A percentile compares a stretch with the other conserved stretches of the same genome.
These are phyloP conservation scores for Globisporangium parvum DNA, from an alignment of 352 stramenopile genomes.

Conservation along the genomic window DNA sequence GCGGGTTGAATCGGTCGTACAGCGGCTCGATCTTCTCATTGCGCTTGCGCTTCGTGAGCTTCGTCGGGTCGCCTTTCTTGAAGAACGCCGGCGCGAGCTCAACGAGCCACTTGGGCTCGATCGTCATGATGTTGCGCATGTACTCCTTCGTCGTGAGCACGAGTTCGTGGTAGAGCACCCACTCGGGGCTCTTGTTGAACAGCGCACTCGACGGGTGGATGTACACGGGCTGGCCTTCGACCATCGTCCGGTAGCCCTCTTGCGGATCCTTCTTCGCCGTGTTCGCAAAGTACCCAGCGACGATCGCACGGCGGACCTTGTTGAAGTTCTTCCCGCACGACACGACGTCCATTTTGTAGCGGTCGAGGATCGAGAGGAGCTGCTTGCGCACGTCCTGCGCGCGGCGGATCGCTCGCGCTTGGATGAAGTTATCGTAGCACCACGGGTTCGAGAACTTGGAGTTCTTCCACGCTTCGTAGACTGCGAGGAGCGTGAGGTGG, in stretches of 20 bases:
- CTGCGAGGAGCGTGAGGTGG: constrained; percentile 96
- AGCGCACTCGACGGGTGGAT: constrained; percentile 97
- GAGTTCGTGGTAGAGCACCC: constrained; percentile 98
- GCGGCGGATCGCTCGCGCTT: constrained; percentile 94
- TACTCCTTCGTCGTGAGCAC: constrained; percentile 96
- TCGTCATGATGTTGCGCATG: constrained; percentile 99
- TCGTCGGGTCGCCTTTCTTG: constrained; percentile 96
- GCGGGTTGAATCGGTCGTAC: constrained; percentile 97
- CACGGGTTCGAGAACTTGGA: constrained; percentile 98
- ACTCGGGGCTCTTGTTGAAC: constrained; percentile 99
- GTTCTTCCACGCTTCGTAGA: constrained; percentile 98
- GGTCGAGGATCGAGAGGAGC: constrained; percentile 97
- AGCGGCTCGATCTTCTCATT: constrained; percentile 99
- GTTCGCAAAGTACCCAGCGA: constrained; percentile 98
- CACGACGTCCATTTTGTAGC: constrained; percentile 98
- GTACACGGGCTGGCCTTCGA: constrained; percentile 98
- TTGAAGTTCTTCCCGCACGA: constrained; percentile 96
- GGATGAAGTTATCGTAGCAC: constrained; percentile 99
- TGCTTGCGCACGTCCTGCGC: constrained; percentile 99
- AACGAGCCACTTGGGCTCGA: constrained; percentile 99
- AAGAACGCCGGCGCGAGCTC: constrained; percentile 96
- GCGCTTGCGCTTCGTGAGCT: constrained; percentile 96
- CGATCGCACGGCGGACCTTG: constrained; percentile 97
- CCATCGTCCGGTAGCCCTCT: constrained; percentile 97
- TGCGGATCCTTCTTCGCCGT: constrained; percentile 99